Base-by-base conservation (phyloP, 768 basidiomycete genomes). In the Lactarius akahatsu region DNA sequence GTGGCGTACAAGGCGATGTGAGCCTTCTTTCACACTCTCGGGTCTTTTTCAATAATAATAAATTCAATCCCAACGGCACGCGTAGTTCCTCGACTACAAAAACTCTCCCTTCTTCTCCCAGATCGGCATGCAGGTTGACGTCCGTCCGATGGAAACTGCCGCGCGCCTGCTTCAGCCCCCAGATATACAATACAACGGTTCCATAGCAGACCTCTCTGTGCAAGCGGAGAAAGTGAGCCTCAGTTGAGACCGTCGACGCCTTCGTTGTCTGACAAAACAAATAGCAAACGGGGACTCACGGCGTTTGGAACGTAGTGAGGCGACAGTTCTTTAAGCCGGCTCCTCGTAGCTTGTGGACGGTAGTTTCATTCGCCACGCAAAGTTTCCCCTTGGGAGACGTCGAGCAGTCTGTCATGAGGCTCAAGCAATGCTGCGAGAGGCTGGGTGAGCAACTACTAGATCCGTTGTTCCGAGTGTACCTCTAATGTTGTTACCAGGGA, bases 61-160 rank as follows among this genome's bases (percentile, higher is more conserved):
- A 9, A 32, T 36, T 0, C 40, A 9, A 16, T 57, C 20, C 45
- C 64, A 26, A 59, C 16, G 47, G 18, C n/a, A 13, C 6, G 26
- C 5, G 8, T 16, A 71, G 70, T 69, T 71, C 62, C 64, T 71
- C 20, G 65, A 70, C 28, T 71, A 71, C 57, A 43, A 34, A 10
- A 57, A 62, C 28, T 71, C 70, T 4, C 62, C 69, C 4, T 71
- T 62, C 38, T 59, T 71, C 45, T 58, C 61, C 9, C 61, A 65
- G 58, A 66, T 65, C 15, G 69, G 65, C 4, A 70, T 71, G 64
- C 38, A 62, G 20, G 55, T 71, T 30, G 61, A 61, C 20, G 52
- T 60, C 32, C 54, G n/a, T 28, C 68, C 70, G 0, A 58, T 66
- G 43, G 59, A 62, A 28, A 68, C 64, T 4, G 34, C 54, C 2